Evolutionary conservation across 768 basidiomycete species (phyloP).

Genomic region (Phylloporus arenicola): DNA sequence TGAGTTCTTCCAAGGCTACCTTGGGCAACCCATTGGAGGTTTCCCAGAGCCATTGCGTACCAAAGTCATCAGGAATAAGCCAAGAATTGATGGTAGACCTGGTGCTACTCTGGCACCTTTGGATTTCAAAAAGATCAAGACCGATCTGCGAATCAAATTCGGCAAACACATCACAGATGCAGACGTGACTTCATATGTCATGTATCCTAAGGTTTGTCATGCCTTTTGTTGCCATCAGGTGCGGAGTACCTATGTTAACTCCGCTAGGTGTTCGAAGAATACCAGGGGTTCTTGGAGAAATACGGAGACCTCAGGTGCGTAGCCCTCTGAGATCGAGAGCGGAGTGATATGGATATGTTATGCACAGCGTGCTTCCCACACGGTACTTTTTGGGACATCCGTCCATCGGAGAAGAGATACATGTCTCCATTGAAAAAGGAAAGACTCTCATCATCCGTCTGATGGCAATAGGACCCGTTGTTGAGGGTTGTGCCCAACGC

Average conservation of each 20-base stretch:
- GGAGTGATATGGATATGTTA: slow-evolving; percentile 11
- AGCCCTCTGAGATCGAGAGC: slow-evolving; percentile 1
- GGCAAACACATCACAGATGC: slow-evolving; percentile 91
- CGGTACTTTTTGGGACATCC: slow-evolving; percentile 96
- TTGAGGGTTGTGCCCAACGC: slow-evolving; percentile 85
- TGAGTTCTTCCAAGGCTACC: slow-evolving; percentile 99
- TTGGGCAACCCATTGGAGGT: slow-evolving; percentile 95
- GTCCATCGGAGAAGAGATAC: slow-evolving; percentile 90
- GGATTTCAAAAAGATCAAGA: slow-evolving; percentile 95
- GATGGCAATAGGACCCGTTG: slow-evolving; percentile 91
- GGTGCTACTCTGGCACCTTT: slow-evolving; percentile 83
- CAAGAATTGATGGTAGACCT: slow-evolving; percentile 89
- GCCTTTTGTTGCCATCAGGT: slow-evolving; percentile 3
- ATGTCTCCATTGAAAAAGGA: slow-evolving; percentile 92
- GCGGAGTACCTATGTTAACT: slow-evolving; percentile 11
- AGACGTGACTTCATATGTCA: slow-evolving; percentile 93
- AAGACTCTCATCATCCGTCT: slow-evolving; percentile 96
- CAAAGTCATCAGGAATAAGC: slow-evolving; percentile 88
- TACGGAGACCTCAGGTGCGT: slow-evolving; percentile 89
- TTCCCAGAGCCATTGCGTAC: slow-evolving; percentile 97
- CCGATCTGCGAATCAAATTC: slow-evolving; percentile 86
- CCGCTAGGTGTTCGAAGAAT: slow-evolving; percentile 90
- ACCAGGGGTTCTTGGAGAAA: slow-evolving; percentile 89
- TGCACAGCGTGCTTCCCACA: slow-evolving; percentile 82
- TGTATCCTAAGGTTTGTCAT: slow-evolving; percentile 89